A percentile compares a stretch with the other conserved stretches of the same genome.
Conservation (phyloP, 345 rosid genomes). For the Litchi chinensis region DNA sequence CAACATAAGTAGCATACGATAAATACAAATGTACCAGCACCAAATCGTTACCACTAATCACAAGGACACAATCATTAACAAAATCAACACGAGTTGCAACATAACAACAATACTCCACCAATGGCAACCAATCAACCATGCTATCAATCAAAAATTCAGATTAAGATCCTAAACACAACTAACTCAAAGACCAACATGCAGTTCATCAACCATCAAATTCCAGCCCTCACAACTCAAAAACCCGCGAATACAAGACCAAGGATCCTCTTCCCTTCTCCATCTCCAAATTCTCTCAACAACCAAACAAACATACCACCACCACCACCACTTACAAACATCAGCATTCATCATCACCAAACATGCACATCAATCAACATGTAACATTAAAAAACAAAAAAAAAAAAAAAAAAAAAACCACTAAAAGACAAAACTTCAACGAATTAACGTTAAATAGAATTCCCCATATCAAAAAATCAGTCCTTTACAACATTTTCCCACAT, state of each 20-base stretch:
- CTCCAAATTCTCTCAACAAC: neutral
- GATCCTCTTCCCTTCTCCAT: neutral
- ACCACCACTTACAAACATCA: neutral
- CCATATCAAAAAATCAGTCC: no score
- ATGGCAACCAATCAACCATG: neutral
- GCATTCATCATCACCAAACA: no score
- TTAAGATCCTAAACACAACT: neutral
- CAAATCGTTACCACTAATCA: neutral
- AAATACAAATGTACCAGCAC: neutral
- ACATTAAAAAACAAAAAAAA: no score
- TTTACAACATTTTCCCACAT: conserved; percentile 3
- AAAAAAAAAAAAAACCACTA: no score
- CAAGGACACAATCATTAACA: neutral
- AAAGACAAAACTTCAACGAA: no score
- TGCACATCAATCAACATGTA: no score
- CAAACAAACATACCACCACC: no score
- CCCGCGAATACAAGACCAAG: neutral
- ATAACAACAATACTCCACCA: neutral
- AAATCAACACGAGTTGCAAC: conserved; percentile 3
- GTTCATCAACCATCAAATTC: no score
- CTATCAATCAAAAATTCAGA: neutral
- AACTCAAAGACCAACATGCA: no score
- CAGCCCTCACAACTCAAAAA: neutral
- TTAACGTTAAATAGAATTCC: no score
- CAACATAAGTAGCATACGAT: neutral